These are phyloP conservation scores for Theileria sp. DNA, from an alignment of 169 alveolate genomes.

Conservation along the genomic window DNA sequence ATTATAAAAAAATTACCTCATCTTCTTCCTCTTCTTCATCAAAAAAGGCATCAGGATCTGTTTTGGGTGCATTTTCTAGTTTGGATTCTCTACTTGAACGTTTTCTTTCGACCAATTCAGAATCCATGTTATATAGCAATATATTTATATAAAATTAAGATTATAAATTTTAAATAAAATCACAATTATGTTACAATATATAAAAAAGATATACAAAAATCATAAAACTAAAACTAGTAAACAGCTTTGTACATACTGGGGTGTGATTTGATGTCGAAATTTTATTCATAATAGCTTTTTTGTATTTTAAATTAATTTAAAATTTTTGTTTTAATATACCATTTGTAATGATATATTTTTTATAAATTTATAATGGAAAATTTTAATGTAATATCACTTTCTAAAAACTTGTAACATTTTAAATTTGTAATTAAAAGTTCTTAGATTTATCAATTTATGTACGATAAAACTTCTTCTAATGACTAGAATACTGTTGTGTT, in stretches of 20 bases:
- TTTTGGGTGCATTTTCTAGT: background rate
- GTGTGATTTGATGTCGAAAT: background rate
- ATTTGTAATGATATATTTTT: background rate
- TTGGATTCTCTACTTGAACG: background rate
- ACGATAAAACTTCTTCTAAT: background rate
- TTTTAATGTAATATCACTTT: background rate
- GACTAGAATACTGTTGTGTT: background rate
- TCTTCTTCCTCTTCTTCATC: slow-evolving; percentile 13
- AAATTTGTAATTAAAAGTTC: background rate
- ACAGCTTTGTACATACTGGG: background rate
- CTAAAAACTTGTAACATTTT: background rate
- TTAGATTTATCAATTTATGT: background rate
- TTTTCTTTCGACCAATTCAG: background rate
- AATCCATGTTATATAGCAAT: background rate
- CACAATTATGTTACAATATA: background rate
- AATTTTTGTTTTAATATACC: background rate
- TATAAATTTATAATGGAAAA: background rate
- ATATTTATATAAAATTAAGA: background rate
- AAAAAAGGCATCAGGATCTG: background rate
- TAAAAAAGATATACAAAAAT: no score
- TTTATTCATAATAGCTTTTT: background rate
- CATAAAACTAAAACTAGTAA: background rate
- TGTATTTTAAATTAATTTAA: no score
- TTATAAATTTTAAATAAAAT: no score
- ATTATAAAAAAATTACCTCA: background rate